Base-by-base conservation (phyloP, 208 protist genomes). In the Leishmania guyanensis region DNA sequence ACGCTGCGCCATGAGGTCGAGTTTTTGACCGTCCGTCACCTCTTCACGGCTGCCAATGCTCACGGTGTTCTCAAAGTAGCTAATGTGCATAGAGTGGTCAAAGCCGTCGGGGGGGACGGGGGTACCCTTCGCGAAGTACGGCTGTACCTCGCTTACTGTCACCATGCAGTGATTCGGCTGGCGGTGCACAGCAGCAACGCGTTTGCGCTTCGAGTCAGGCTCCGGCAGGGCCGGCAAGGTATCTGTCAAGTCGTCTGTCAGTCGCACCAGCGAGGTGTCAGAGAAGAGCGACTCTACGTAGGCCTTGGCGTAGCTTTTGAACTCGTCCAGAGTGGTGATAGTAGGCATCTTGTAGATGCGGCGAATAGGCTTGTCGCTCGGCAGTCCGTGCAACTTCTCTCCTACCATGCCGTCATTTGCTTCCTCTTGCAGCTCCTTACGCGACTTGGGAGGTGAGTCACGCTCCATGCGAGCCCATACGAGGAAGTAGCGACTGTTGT, bases 391-490 rank as follows among this genome's bases (percentile, higher is more conserved):
- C 64, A 86, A 86, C 76, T 86, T 89, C 77, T 95, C 90, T 16
- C 86, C 90, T 1, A 92, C 79, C 82, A 85, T 84, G 56, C 56
- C 77, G 75, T 91, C 86, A 17, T 87, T 77, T 71, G 77, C 86
- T 51, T 86, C 84, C n/a, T 89, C 78, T 69, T 93, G 84, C 50
- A 85, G 33, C 81, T 89, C 86, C 48, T 80, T 77, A 26, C 77
- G 75, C 39, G 78, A 78, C 77, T 89, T 87, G 17, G 74, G 48
- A 33, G 74, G 43, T 14, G 86, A 65, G 16, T 91, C 83, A 22
- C 91, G 88, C 79, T 96, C 92, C 92, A 97, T 96, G 56, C 92
- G 92, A 9, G 93, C 95, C 91, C 91, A 96, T 17, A 96, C 76
- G 4, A 96, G 69, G 85, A 94, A 97, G 86, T 98, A 96, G 29